Base-by-base conservation (phyloP, 352 stramenopile genomes). In the Phytophthora crassamura region DNA sequence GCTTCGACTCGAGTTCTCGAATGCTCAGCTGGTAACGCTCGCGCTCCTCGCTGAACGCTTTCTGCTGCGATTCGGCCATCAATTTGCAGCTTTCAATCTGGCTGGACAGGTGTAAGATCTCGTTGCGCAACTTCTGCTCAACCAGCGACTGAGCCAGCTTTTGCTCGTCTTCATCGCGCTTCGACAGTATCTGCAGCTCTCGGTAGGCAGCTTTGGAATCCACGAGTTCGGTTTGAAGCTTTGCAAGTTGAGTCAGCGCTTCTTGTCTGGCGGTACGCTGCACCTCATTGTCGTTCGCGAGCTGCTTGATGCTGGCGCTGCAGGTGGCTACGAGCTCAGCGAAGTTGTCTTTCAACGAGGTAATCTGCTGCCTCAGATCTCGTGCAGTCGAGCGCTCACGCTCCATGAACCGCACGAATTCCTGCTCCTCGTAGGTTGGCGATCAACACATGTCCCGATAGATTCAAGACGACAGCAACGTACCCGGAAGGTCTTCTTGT, bases 381-480 rank as follows among this genome's bases (percentile, higher is more conserved):
- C 69, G 63, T 9, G 80, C 68, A 22, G 75, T 69, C 6, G 54
- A 71, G 9, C 82, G 81, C 61, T 92, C 82, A 11, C 60, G 64
- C 69, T 89, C 78, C 53, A 92, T 72, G 55, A 91, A 94, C n/a
- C 64, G 68, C 48, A 89, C 74, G 46, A 92, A 90, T 3, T 78
- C 66, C 80, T 92, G 45, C 4, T 14, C 33, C 41, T 33, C 49
- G 33, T 53, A 0, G 39, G 11, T 32, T 12, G 16, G n/a, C 46
- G 30, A 39, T 25, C 28, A 32, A 10, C 11, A 12, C 8, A 30
- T 1, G 5, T 7, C 46, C n/a, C 22, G 4, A 25, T 12, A 61
- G 22, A 10, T 22, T 22, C 46, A 41, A 41, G 51, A 18, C 8
- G 25, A 20, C 33, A 38, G 4, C 5, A 5, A 59, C 73, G 32